Percentiles rank a stretch among this genome's conserved stretches.
Evolutionary conservation across 2,329 filamentous ascomycete genomes (phyloP).

Genomic region (Hypoxylon sp.): DNA sequence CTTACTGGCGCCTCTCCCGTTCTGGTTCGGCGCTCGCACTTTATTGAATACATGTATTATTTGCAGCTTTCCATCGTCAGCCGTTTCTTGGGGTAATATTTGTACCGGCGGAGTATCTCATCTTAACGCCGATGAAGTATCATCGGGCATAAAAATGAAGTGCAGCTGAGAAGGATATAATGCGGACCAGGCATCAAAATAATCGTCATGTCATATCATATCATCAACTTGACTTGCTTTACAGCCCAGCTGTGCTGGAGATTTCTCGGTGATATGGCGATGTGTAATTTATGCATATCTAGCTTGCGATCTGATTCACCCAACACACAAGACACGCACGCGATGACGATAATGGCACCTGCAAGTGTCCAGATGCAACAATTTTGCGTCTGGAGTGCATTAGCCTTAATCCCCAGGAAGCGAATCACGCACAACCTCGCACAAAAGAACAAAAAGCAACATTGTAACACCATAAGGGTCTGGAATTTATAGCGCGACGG

Average conservation of each 20-base stretch:
- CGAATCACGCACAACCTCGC: slow-evolving; percentile 30
- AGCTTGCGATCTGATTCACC: slow-evolving; percentile 40
- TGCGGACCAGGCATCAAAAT: slow-evolving; percentile 5
- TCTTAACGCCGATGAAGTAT: slow-evolving; percentile 11
- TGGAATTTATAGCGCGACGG: slow-evolving; percentile 27
- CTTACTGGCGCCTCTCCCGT: slow-evolving; percentile 37
- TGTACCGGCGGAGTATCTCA: slow-evolving; percentile 7
- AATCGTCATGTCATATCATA: slow-evolving; percentile 17
- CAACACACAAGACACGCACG: slow-evolving; percentile 32
- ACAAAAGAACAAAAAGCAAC: slow-evolving; percentile 30
- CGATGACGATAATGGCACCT: slow-evolving; percentile 40
- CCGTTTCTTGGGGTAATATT: slow-evolving; percentile 8
- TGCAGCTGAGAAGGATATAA: slow-evolving; percentile 23
- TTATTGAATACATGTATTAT: slow-evolving; percentile 17
- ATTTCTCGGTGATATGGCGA: slow-evolving; percentile 39
- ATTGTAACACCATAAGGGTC: slow-evolving; percentile 22
- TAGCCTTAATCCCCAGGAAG: slow-evolving; percentile 32
- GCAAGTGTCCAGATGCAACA: slow-evolving; percentile 40
- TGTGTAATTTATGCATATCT: slow-evolving; percentile 29
- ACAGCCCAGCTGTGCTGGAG: slow-evolving; percentile 25
- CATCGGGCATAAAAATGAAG: slow-evolving; percentile 4
- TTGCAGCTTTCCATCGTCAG: slow-evolving; percentile 13
- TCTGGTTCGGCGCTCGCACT: slow-evolving; percentile 9
- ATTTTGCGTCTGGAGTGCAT: slow-evolving; percentile 44
- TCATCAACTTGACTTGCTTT: slow-evolving; percentile 16